A percentile compares a stretch with the other conserved stretches of the same genome.
These are phyloP conservation scores for Penicillium longicatenatum DNA, from an alignment of 495 filamentous ascomycete species.

Conservation along the genomic window DNA sequence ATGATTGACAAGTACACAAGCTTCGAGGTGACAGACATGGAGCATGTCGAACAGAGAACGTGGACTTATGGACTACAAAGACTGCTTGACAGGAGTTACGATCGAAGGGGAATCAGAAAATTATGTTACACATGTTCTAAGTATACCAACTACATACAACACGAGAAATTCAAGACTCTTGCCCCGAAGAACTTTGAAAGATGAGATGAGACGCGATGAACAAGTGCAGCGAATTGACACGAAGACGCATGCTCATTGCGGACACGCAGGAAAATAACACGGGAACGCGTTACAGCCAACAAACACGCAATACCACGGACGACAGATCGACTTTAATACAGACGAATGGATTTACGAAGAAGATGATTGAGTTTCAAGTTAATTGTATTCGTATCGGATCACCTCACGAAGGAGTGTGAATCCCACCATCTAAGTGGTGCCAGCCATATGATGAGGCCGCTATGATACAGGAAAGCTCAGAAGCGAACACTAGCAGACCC, in stretches of 20 bases:
- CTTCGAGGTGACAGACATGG: too few species aligned
- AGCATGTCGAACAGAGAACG: too few species aligned
- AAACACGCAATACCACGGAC: background rate
- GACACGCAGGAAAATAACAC: background rate
- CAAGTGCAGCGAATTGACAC: background rate
- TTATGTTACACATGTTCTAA: too few species aligned
- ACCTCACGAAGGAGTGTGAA: constrained; percentile 16
- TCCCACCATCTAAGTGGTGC: constrained; percentile 42
- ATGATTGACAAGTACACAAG: too few species aligned
- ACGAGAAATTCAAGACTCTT: too few species aligned
- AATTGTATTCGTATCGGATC: constrained; percentile 50
- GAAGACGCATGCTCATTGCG: background rate
- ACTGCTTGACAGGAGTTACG: too few species aligned
- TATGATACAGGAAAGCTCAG: constrained; percentile 52
- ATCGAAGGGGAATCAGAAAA: too few species aligned
- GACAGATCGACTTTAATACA: too few species aligned
- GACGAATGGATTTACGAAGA: background rate
- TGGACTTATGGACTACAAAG: too few species aligned
- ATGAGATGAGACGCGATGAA: too few species aligned
- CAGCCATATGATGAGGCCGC: constrained; percentile 47
- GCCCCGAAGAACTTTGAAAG: too few species aligned
- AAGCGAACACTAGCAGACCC: constrained; percentile 49
- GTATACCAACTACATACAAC: too few species aligned
- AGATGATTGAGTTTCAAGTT: constrained; percentile 26
- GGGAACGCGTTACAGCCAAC: background rate